Conservation (phyloP, 106 monocot species). For the Allium cepa region DNA sequence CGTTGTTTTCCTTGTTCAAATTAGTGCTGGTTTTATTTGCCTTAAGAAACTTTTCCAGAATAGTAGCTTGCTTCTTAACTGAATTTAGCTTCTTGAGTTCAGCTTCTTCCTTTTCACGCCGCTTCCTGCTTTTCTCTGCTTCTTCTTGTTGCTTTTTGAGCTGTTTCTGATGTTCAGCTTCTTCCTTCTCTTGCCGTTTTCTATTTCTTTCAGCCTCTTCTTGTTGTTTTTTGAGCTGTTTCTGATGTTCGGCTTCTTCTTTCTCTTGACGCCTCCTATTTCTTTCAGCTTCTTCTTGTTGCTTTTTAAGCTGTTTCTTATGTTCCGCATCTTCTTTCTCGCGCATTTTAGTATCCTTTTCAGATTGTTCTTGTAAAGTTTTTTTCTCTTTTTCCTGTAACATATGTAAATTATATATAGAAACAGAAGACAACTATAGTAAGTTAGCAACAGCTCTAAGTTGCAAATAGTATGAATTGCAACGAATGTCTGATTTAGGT, state of each 20-base stretch:
- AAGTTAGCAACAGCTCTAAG: not conserved
- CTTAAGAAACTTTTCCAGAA: slow-evolving; percentile 92
- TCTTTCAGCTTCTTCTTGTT: slow-evolving; percentile 55
- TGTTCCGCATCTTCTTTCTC: slow-evolving; percentile 73
- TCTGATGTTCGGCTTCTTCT: slow-evolving; percentile 23
- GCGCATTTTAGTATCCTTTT: slow-evolving; percentile 47
- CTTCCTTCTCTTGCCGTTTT: slow-evolving; percentile 73
- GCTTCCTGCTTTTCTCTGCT: slow-evolving; percentile 53
- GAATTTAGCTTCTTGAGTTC: slow-evolving; percentile 49
- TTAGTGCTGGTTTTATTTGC: slow-evolving; percentile 20
- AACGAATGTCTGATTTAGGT: too few species aligned
- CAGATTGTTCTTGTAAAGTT: slow-evolving; percentile 46
- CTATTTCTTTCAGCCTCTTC: slow-evolving; percentile 59
- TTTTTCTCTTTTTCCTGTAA: slow-evolving; percentile 65
- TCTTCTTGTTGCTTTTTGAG: slow-evolving; percentile 43
- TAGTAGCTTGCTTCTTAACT: slow-evolving; percentile 70
- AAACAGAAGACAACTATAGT: not conserved
- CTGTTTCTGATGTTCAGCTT: slow-evolving; percentile 53
- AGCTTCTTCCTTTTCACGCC: slow-evolving; percentile 66
- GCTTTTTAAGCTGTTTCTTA: slow-evolving; percentile 43
- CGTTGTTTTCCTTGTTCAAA: not conserved
- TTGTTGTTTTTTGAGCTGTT: slow-evolving; percentile 15
- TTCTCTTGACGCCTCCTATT: slow-evolving; percentile 61
- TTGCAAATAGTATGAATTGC: too few species aligned
- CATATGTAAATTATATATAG: not conserved